phyloP scores from a whole-genome alignment of 192 early-diverging fungal species.

The Fimicolochytrium jonesii region DNA sequence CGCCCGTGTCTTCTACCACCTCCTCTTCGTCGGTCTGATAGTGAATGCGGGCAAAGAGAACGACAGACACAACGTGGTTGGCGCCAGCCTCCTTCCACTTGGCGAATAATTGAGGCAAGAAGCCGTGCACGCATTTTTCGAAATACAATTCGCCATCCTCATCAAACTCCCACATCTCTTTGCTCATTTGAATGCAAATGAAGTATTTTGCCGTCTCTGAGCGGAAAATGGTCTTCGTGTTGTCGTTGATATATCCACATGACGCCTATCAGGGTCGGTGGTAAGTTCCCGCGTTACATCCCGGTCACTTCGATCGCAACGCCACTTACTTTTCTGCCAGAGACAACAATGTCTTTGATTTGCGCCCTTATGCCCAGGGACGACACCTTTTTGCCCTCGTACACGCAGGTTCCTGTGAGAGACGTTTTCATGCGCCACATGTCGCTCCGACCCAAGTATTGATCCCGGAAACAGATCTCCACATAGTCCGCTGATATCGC shows the following conservation, averaged over 20 bases:
- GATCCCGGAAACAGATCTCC: conserved; percentile 83
- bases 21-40: conserved; percentile 45
- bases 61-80: conserved; percentile 94
- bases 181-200: conserved; percentile 93
- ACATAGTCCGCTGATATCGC: conserved; percentile 71
- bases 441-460: conserved; percentile 85
- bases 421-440: conserved; percentile 85
- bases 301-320: too few relatives aligned
- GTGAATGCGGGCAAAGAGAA: conserved; percentile 87
- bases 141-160: conserved; percentile 95
- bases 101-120: conserved; percentile 83
- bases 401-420: conserved; percentile 66
- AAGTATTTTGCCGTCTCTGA: conserved; percentile 93
- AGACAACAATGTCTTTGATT: conserved; percentile 74
- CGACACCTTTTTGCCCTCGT: conserved; percentile 63
- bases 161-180: conserved; percentile 98
- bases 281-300: too few relatives aligned
- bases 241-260: conserved; percentile 73
- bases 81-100: conserved; percentile 76
- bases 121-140: conserved; percentile 87
- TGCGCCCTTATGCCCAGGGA: conserved; percentile 72
- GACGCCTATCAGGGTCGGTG: conserved; percentile 53
- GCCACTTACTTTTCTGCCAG: conserved; percentile 55
- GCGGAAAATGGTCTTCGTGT: conserved; percentile 82
- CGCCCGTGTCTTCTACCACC: neutral